Base-by-base conservation (phyloP, 2,329 filamentous ascomycete species). In the Arthrinium phaeospermum region DNA sequence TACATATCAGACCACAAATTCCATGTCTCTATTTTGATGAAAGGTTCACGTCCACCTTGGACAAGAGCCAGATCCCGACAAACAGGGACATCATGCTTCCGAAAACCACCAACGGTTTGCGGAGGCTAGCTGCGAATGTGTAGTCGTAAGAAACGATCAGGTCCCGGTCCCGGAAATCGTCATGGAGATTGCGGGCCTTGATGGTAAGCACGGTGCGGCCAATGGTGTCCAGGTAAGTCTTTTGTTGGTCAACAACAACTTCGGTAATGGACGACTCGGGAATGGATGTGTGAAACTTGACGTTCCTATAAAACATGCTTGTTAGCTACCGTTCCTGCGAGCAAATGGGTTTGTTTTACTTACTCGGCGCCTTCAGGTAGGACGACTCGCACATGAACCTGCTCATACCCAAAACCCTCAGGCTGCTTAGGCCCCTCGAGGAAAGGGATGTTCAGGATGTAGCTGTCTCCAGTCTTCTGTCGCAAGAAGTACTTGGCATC, bases 141-240 rank as follows among this genome's bases (percentile, higher is more conserved):
- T 96, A 94, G 75, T 98, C 93, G 82, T 99, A 99, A 1, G 93
- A 92, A 70, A 98, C 93, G 77, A 98, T 86, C 30, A 98, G 83
- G 75, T 96, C 91, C 45, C 93, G 91, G 79, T 95, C 94, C 71
- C 95, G 90, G 79, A 95, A 90, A 76, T 98, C 96, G 77, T 99
- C 96, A 1, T 97, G 94, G 70, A 98, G 86, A 81, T 98, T 98
- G 77, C 91, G 88, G 10, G 94, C 94, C 74, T 92, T 93, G 78
- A 99, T 87, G 69, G 89, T 92, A 73, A 99, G 87, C 0, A 92
- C 89, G 0, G 96, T 97, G 75, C 96, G 93, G 74, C 96, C 96
- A 45, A 96, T 79, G 0, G 96, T 98, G 83, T 99, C 96, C 85
- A 99, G 93, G 84, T 95, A 99, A 0, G 95, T 98, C 82, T 91